Percentiles rank a stretch among this genome's conserved stretches.
Conservation (phyloP, 192 early-diverging fungal genomes). For the Linnemannia hyalina region DNA sequence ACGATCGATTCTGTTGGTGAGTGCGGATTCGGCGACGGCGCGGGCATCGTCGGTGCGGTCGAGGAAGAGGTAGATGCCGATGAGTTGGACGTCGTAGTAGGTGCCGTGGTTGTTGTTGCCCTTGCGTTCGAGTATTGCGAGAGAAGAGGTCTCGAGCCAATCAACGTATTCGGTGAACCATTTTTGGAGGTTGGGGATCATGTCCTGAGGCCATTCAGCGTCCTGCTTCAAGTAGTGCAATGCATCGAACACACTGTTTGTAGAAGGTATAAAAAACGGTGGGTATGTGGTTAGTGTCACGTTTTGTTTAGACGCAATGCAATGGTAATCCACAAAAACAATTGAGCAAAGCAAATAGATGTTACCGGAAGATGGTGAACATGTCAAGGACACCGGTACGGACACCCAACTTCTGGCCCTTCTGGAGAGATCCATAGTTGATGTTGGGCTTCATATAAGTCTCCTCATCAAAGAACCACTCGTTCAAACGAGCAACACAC, state of each 20-base stretch:
- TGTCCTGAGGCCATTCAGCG: conserved; percentile 35
- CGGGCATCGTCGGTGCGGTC: conserved; percentile 50
- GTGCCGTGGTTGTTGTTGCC: conserved; percentile 70
- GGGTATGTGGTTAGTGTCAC: background rate
- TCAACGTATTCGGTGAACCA: conserved; percentile 57
- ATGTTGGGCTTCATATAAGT: conserved; percentile 75
- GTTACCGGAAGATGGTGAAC: conserved; percentile 56
- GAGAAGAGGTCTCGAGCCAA: conserved; percentile 49
- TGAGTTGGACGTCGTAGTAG: conserved; percentile 67
- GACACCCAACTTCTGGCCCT: conserved; percentile 54
- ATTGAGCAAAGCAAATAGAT: background rate
- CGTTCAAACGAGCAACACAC: conserved; percentile 51
- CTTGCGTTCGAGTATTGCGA: conserved; percentile 47
- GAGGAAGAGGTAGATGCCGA: conserved; percentile 61
- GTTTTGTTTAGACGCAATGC: background rate
- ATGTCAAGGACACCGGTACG: conserved; percentile 63
- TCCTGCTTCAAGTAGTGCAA: conserved; percentile 55
- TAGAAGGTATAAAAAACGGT: background rate
- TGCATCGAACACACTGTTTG: conserved; percentile 53
- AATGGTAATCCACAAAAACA: background rate
- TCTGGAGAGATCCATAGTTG: conserved; percentile 65
- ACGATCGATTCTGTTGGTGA: conserved; percentile 56
- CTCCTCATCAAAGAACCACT: conserved; percentile 70
- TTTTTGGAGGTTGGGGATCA: conserved; percentile 43
- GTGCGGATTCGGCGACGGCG: conserved; percentile 19